phyloP scores from a whole-genome alignment of 139 green algal genomes.

The Chlamydomonas applanata region DNA sequence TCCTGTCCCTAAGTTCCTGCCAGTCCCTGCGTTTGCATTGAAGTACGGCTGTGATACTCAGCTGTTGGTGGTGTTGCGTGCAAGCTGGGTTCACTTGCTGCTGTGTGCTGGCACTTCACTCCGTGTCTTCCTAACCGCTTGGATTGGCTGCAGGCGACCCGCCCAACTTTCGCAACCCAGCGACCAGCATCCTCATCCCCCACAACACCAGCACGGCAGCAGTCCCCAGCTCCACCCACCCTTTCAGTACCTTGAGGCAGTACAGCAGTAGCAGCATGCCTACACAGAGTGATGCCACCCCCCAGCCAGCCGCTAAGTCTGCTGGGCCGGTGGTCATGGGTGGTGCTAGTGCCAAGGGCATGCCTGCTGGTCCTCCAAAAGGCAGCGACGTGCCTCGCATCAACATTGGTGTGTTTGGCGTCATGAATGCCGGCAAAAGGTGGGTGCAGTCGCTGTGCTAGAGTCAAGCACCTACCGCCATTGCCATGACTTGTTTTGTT shows the following conservation, averaged over 20 bases:
- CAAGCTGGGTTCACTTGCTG: too few relatives aligned
- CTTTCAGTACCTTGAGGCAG: background rate
- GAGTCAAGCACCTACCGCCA: background rate
- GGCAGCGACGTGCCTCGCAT: slow-evolving; percentile 55
- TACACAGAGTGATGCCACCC: too few relatives aligned
- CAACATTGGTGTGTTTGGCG: slow-evolving; percentile 69
- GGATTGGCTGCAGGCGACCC: slow-evolving; percentile 54
- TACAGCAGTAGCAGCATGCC: background rate
- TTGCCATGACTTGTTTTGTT: too few relatives aligned
- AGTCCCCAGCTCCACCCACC: too few relatives aligned
- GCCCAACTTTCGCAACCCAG: slow-evolving; percentile 38
- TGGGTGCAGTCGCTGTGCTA: background rate
- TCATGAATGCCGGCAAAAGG: slow-evolving; percentile 70
- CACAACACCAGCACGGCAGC: slow-evolving; percentile 4
- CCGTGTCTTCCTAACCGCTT: too few relatives aligned
- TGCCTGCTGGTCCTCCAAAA: background rate
- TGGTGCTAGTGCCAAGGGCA: background rate
- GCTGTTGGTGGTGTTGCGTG: too few relatives aligned
- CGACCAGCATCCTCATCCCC: slow-evolving; percentile 19
- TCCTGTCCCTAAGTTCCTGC: background rate
- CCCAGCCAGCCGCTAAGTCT: too few relatives aligned
- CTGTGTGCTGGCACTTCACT: too few relatives aligned
- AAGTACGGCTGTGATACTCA: too few relatives aligned
- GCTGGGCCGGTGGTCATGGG: background rate
- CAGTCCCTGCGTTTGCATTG: too few relatives aligned